These are phyloP conservation scores for Hyaloscypha bicolor DNA, from an alignment of 495 filamentous ascomycete species.

Conservation along the genomic window DNA sequence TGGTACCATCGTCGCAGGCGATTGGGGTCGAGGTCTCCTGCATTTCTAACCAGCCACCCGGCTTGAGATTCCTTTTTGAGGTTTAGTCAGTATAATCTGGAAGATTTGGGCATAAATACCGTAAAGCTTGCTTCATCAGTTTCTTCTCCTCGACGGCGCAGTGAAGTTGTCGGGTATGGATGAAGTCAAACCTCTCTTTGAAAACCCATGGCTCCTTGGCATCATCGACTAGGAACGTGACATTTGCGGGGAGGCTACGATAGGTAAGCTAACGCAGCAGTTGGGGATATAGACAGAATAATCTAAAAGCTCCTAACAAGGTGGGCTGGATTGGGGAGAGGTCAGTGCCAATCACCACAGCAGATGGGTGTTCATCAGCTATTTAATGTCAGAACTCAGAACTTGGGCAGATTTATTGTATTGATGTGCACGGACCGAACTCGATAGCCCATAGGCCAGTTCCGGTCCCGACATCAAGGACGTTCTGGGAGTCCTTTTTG, in stretches of 20 bases:
- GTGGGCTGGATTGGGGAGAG: conserved; percentile 34
- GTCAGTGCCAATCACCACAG: conserved; percentile 56
- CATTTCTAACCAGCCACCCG: conserved; percentile 52
- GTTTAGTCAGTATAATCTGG: not conserved
- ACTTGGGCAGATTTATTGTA: conserved; percentile 6
- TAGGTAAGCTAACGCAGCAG: not conserved
- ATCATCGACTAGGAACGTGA: conserved; percentile 54
- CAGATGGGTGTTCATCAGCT: conserved; percentile 43
- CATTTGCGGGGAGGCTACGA: conserved; percentile 50
- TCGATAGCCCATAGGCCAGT: conserved; percentile 62
- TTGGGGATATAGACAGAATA: not conserved
- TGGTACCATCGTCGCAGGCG: conserved; percentile 19
- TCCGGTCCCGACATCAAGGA: conserved; percentile 61
- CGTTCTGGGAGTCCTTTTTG: conserved; percentile 37
- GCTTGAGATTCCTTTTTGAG: conserved; percentile 33
- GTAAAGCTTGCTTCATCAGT: conserved; percentile 8
- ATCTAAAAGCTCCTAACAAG: conserved; percentile 23
- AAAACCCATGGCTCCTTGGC: conserved; percentile 57
- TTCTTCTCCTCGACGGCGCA: conserved; percentile 38
- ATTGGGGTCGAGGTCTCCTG: conserved; percentile 43
- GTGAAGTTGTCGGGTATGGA: conserved; percentile 46
- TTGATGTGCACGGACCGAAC: conserved; percentile 38
- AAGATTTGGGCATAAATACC: not conserved
- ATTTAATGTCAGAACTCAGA: not conserved
- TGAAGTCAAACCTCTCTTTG: conserved; percentile 46